These are phyloP conservation scores for Tulasnella sp. DNA, from an alignment of 768 basidiomycete genomes.

Conservation along the genomic window DNA sequence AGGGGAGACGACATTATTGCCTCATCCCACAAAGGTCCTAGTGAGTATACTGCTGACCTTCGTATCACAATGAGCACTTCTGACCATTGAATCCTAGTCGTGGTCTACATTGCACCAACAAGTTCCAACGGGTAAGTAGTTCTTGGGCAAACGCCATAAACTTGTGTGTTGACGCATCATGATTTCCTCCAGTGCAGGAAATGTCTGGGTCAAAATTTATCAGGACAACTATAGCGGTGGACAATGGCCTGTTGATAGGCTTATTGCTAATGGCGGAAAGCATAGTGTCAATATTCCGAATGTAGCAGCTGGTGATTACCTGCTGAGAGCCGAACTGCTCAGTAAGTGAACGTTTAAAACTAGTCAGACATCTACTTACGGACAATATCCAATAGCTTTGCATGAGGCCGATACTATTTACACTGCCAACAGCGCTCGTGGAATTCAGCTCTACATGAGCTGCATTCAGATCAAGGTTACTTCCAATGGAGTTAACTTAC, in stretches of 20 bases:
- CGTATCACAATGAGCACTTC: too few species aligned
- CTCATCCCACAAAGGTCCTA: neutral
- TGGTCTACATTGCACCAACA: neutral
- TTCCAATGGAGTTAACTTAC: too few species aligned
- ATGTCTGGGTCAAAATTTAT: neutral
- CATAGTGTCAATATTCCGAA: neutral
- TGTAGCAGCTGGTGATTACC: neutral
- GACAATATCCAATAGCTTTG: too few species aligned
- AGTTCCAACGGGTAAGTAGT: neutral
- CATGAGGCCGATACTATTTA: too few species aligned
- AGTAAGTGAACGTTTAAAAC: too few species aligned
- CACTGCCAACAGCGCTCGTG: too few species aligned
- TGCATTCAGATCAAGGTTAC: too few species aligned
- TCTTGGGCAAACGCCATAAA: neutral
- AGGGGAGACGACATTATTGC: neutral
- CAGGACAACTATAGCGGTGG: neutral
- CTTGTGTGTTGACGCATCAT: neutral
- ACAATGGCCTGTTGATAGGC: neutral
- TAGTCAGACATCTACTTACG: too few species aligned
- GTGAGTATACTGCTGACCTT: too few species aligned
- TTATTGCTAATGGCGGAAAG: neutral
- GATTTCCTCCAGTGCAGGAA: neutral
- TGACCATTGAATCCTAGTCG: too few species aligned
- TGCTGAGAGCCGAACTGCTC: too few species aligned
- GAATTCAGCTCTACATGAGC: too few species aligned